phyloP scores from a whole-genome alignment of 768 basidiomycete genomes.

The Kondoa subrosea region DNA sequence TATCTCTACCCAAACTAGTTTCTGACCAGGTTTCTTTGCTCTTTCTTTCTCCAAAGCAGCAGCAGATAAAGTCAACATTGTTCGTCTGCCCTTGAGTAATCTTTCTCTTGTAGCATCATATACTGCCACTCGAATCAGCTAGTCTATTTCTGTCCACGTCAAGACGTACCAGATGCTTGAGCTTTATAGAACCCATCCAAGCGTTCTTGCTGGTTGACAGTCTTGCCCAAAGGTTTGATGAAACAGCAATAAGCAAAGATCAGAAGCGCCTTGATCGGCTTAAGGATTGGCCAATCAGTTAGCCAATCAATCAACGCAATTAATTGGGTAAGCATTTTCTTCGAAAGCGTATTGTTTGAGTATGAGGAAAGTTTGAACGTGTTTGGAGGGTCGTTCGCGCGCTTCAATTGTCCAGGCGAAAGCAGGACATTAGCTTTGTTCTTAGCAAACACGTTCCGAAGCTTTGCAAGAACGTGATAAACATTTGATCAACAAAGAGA shows the following conservation, averaged over 20 bases:
- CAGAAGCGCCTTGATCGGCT: not conserved
- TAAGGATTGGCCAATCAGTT: not conserved
- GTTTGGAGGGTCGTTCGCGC: too few species aligned
- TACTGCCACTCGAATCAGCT: conserved; percentile 30
- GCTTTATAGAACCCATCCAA: conserved; percentile 45
- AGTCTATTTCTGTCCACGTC: not conserved
- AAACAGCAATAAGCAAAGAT: conserved; percentile 31
- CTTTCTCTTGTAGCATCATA: conserved; percentile 51
- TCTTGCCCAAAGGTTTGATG: conserved; percentile 31
- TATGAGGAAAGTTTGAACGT: too few species aligned
- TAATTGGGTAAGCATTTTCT: too few species aligned
- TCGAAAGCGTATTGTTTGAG: too few species aligned
- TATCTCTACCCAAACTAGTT: conserved; percentile 59
- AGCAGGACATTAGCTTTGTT: too few species aligned
- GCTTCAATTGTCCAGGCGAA: too few species aligned
- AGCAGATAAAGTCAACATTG: conserved; percentile 53
- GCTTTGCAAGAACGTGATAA: too few species aligned
- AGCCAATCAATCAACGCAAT: too few species aligned
- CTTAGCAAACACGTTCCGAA: too few species aligned
- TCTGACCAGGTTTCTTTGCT: conserved; percentile 31
- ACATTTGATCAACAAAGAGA: too few species aligned
- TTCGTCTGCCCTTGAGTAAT: conserved; percentile 51
- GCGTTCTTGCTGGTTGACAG: conserved; percentile 29
- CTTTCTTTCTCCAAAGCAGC: conserved; percentile 43
- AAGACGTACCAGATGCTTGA: conserved; percentile 40